Percentiles rank a stretch among this genome's conserved stretches.
These are phyloP conservation scores for Pseudocercospora vitis DNA, from an alignment of 2,329 filamentous ascomycete genomes.

Conservation along the genomic window DNA sequence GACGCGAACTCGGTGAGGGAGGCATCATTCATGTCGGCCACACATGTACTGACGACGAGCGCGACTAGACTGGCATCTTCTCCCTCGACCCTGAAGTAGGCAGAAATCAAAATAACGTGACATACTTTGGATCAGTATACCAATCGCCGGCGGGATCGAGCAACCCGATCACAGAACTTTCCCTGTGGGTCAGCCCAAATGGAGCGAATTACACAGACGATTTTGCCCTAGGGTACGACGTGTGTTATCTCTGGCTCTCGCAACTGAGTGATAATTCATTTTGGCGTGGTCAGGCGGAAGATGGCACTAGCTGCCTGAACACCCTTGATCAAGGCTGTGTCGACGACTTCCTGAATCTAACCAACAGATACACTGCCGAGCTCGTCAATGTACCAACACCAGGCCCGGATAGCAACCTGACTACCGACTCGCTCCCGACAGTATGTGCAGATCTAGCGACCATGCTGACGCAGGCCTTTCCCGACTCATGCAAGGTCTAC, in stretches of 20 bases:
- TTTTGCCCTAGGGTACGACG: conserved; percentile 14
- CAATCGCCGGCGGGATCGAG: too few relatives aligned
- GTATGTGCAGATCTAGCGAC: background rate
- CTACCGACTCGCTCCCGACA: background rate
- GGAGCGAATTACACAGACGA: conserved; percentile 17
- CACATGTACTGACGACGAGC: too few relatives aligned
- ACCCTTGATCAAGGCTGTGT: conserved; percentile 15
- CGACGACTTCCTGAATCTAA: background rate
- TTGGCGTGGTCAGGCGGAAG: conserved; percentile 10
- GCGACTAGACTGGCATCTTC: too few relatives aligned
- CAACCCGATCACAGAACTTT: too few relatives aligned
- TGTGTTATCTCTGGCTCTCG: conserved; percentile 7
- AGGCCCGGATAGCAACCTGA: conserved; percentile 2
- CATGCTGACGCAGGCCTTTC: conserved; percentile 1
- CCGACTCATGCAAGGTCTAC: background rate
- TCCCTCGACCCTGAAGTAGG: too few relatives aligned
- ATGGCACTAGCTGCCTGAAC: conserved; percentile 10
- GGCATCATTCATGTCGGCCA: too few relatives aligned
- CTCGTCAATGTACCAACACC: background rate
- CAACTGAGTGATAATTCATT: background rate
- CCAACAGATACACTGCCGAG: background rate
- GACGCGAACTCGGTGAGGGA: too few relatives aligned
- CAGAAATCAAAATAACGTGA: too few relatives aligned
- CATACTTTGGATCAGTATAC: too few relatives aligned
- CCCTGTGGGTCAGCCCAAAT: conserved; percentile 8